Evolutionary conservation across 352 stramenopile genomes (phyloP), one percentile per base, ranked within the genome.

Genomic region (Globisporangium okanoganense): DNA sequence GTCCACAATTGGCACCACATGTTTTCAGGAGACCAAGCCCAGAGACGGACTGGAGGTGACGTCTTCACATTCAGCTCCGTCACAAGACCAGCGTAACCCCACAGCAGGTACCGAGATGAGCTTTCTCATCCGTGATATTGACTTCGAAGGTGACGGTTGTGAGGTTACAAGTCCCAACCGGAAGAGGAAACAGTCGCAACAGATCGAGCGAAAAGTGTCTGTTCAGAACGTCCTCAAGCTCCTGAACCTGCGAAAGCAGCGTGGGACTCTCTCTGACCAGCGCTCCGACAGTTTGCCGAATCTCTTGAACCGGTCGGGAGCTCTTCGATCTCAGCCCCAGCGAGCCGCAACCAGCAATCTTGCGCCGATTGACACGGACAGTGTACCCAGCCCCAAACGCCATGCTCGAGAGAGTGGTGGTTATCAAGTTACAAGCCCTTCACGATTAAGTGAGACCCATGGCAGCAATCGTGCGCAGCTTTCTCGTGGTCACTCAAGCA

Each of bases 211-310:
- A 61, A 60, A 16, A 57, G 65, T 76, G 40, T 77, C 73, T n/a
- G 63, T 79, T 54, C 64, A 69, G 22, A 88, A 87, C 18, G 75
- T 75, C 8, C 62, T 88, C 22, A 85, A 76, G 45, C 66, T 88
- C 12, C 69, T 88, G 44, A 78, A 70, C 49, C 65, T 88, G 2
- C 66, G 73, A 7, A 82, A 84, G 51, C 64, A 78, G 35, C 68
- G 55, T 9, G 38, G 25, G 25, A 41, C 22, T 10, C 16, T 56
- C 8, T 0, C 35, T 25, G 35, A 38, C 10, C 50, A 51, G 16
- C 57, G 61, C 16, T 27, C 41, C 8, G 43, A n/a, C 22, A 52
- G 45, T 35, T 60, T 31, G 1, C 35, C 50, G 27, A 69, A 67
- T 54, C 25, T 71, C 16, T 27, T 51, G 36, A 49, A 22, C 4